Evolutionary conservation across 495 filamentous ascomycete species (phyloP).

Genomic region (Aspergillus taichungensis): DNA sequence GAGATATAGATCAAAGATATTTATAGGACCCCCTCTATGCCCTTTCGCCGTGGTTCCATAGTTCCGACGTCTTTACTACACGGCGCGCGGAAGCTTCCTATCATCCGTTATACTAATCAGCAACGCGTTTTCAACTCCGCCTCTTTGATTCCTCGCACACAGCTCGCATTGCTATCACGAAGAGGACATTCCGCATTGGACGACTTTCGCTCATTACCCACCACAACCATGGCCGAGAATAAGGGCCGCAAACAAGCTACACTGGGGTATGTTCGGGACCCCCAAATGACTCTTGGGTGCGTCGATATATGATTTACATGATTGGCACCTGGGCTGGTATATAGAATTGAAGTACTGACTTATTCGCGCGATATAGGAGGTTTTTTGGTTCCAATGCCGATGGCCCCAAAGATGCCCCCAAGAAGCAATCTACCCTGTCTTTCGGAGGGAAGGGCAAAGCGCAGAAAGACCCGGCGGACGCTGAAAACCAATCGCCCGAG

Average conservation of each 20-base stretch:
- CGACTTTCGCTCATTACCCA: not conserved
- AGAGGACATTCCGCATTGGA: not conserved
- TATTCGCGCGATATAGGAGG: constrained; percentile 25
- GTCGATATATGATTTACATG: constrained; percentile 25
- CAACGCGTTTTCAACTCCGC: too few species aligned
- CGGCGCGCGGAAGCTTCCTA: too few species aligned
- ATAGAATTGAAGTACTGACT: too few species aligned
- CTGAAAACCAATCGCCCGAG: constrained; percentile 16
- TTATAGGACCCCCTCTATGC: too few species aligned
- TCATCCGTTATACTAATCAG: too few species aligned
- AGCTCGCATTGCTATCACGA: not conserved
- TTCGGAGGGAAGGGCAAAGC: constrained; percentile 40
- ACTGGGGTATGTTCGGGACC: constrained; percentile 80
- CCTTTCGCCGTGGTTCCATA: too few species aligned
- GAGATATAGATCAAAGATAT: not conserved
- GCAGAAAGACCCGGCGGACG: constrained; percentile 18
- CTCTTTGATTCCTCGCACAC: too few species aligned
- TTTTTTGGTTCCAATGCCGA: constrained; percentile 37
- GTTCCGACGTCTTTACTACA: too few species aligned
- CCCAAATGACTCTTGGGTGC: constrained; percentile 78
- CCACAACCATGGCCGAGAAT: constrained; percentile 29
- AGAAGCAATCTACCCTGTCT: constrained; percentile 66
- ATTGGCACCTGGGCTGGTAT: not conserved
- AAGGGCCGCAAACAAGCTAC: constrained; percentile 67
- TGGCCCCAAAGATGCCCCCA: constrained; percentile 32